Evolutionary conservation across 495 filamentous ascomycete genomes (phyloP), one percentile per base, ranked within the genome.

Genomic region (Lasiosphaeria hispida): DNA sequence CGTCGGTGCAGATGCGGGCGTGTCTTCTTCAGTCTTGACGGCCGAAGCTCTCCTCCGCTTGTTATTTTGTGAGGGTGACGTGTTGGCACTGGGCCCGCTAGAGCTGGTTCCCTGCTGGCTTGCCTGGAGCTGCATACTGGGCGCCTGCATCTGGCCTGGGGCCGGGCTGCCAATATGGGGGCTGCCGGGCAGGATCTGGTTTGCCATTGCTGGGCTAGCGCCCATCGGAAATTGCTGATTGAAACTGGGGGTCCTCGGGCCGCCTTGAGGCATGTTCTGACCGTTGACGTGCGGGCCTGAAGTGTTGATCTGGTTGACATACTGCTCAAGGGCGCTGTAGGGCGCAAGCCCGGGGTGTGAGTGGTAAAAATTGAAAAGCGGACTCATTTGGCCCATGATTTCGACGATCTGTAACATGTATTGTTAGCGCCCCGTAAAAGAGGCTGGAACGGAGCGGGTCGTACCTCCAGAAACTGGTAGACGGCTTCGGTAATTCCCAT

Each of bases 71-170:
- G 87, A 88, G 9, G 92, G 92, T 52, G 91, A 95, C 3, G 92
- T 93, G 67, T 90, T 95, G 7, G 89, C 87, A 62, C 88, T 92
- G 3, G 85, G 84, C 0, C 81, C 87, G 59, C 86, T 85, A n/a
- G 81, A 87, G 57, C 77, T 82, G 36, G 81, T 83, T 33, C 86
- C 86, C 63, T 89, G 86, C 69, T 89, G 86, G 62, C 85, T 89
- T 55, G 85, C 87, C 60, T 89, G 87, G 15, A 83, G 72, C 35
- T 84, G 79, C 85, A 96, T 92, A 30, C 80, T 81, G 4, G 84
- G 81, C 47, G 83, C 83, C 58, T 80, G 80, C 74, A 84, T 82
- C 54, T 80, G 76, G 17, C 76, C 77, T n/a, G 78, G 76, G 3
- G 81, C 81, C n/a, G 81, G 81, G 58, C 80, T 83, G 42, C 77